Percentiles rank a stretch among this genome's conserved stretches.
Evolutionary conservation across 768 basidiomycete species (phyloP).

Genomic region (Amanita muscaria): DNA sequence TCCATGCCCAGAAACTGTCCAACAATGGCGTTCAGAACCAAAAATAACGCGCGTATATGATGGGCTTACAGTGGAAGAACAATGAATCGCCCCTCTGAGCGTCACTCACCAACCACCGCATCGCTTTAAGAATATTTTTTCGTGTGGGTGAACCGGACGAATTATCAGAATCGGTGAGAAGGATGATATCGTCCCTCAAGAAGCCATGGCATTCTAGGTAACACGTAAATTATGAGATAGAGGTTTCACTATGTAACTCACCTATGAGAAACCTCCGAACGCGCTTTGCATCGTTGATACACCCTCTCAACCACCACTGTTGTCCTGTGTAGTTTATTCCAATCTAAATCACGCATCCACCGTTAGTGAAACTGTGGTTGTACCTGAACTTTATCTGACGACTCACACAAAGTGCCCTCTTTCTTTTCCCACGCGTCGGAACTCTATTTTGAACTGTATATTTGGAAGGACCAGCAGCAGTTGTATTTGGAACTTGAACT

Average conservation of each 20-base stretch:
- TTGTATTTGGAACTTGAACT: too few species aligned
- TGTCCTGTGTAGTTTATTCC: conserved; percentile 74
- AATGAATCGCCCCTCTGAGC: conserved; percentile 65
- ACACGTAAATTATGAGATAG: too few species aligned
- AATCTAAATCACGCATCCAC: too few species aligned
- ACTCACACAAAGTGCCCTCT: too few species aligned
- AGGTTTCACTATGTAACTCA: too few species aligned
- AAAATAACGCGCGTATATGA: background rate
- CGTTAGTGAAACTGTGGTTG: too few species aligned
- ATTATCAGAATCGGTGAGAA: conserved; percentile 51
- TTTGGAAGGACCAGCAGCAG: too few species aligned
- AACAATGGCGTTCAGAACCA: background rate
- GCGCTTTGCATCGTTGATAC: conserved; percentile 73
- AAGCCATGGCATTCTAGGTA: conserved; percentile 35
- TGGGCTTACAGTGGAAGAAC: conserved; percentile 60
- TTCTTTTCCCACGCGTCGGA: too few species aligned
- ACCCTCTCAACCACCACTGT: conserved; percentile 54
- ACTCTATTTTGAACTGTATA: too few species aligned
- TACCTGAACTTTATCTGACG: too few species aligned
- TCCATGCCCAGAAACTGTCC: conserved; percentile 85
- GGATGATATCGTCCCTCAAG: conserved; percentile 50
- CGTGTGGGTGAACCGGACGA: conserved; percentile 33
- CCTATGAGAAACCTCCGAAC: conserved; percentile 50
- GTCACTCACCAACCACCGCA: conserved; percentile 55
- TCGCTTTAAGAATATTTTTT: conserved; percentile 37